phyloP scores from a whole-genome alignment of 345 rosid species.

The Punica granatum region DNA sequence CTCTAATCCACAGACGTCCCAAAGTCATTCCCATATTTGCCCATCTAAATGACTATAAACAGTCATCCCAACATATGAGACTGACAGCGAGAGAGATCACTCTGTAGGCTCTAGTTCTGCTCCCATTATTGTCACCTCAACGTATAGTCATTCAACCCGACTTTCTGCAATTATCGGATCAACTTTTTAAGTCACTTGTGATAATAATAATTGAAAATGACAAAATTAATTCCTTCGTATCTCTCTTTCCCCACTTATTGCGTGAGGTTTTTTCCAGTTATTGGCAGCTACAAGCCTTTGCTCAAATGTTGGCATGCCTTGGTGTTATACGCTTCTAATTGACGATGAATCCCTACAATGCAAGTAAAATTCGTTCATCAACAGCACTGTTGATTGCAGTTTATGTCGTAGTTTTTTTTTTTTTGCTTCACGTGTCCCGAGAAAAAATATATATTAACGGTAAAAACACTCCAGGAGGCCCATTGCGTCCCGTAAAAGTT shows the following conservation, averaged over 20 bases:
- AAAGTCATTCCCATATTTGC: neutral
- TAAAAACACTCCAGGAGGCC: neutral
- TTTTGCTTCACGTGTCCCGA: slow-evolving; percentile 13
- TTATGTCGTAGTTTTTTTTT: neutral
- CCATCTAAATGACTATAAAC: neutral
- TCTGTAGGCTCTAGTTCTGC: neutral
- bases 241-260: too few species aligned
- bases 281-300: too few species aligned
- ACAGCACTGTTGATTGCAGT: too few species aligned
- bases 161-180: too few species aligned
- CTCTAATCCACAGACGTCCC: neutral
- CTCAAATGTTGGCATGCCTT: too few species aligned
- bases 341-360: too few species aligned
- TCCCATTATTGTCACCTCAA: neutral
- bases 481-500: neutral
- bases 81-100: neutral
- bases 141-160: neutral
- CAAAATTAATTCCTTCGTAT: too few species aligned
- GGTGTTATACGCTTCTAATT: too few species aligned
- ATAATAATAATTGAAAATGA: too few species aligned
- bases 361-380: too few species aligned
- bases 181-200: too few species aligned
- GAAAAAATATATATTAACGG: slow-evolving; percentile 5
- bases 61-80: neutral
- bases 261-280: too few species aligned